These are phyloP conservation scores for Citrus mangshanensis DNA, from an alignment of 345 rosid species.

Conservation along the genomic window DNA sequence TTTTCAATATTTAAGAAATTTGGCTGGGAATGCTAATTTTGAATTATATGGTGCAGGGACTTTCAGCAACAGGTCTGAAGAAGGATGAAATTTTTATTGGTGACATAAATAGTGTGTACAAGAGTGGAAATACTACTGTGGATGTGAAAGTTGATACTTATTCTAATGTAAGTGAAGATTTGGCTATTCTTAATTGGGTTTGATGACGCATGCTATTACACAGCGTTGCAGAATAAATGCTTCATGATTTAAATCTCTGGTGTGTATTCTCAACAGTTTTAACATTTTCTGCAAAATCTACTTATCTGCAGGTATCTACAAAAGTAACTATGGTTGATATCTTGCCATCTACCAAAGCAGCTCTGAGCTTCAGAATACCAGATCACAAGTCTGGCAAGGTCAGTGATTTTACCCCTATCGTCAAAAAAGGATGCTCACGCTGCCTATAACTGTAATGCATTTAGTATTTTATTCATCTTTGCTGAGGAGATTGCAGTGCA, in stretches of 20 bases:
- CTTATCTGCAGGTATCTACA: conserved; percentile 52
- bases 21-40: background rate
- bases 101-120: conserved; percentile 63
- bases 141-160: conserved; percentile 72
- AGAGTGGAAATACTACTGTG: conserved; percentile 58
- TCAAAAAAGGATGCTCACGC: background rate
- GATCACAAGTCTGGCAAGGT: conserved; percentile 97
- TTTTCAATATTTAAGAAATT: background rate
- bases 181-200: background rate
- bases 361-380: conserved; percentile 67
- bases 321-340: conserved; percentile 64
- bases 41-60: conserved; percentile 43
- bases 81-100: conserved; percentile 60
- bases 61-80: conserved; percentile 70
- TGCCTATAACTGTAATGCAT: background rate
- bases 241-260: background rate
- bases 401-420: conserved; percentile 23
- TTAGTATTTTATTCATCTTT: background rate
- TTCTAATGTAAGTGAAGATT: conserved; percentile 53
- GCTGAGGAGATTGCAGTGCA: background rate
- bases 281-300: conserved; percentile 1
- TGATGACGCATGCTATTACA: background rate
- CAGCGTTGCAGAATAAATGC: background rate
- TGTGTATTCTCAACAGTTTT: background rate
- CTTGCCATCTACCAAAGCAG: conserved; percentile 55